Evolutionary conservation across 2,329 filamentous ascomycete species (phyloP).

Genomic region (Penicillium capsulatum): DNA sequence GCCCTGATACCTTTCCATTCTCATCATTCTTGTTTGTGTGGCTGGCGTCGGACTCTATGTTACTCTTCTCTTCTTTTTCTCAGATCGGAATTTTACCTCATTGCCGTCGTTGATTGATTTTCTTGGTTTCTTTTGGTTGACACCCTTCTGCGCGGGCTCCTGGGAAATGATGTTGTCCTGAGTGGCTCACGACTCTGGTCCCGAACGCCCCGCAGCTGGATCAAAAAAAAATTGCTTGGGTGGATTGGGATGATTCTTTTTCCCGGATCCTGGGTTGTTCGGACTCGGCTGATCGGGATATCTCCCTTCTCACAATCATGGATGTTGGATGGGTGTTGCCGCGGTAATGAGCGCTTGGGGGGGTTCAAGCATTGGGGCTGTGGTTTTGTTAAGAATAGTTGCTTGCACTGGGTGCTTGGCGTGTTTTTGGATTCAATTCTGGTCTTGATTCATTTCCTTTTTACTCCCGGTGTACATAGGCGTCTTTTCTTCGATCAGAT

Average conservation of each 20-base stretch:
- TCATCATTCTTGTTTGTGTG: constrained; percentile 23
- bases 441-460: constrained; percentile 10
- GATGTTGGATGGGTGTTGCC: constrained; percentile 8
- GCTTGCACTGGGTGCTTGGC: constrained; percentile 16
- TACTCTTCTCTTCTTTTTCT: constrained; percentile 18
- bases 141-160: constrained; percentile 1
- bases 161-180: too few species aligned
- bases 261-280: constrained; percentile 4
- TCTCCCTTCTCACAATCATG: constrained; percentile 5
- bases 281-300: constrained; percentile 1
- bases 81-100: constrained; percentile 24
- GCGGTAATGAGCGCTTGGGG: constrained; percentile 16
- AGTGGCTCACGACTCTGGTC: too few species aligned
- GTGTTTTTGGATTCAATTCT: constrained; percentile 16
- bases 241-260: constrained; percentile 2
- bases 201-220: too few species aligned
- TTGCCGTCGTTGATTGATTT: constrained; percentile 14
- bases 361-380: constrained; percentile 10
- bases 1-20: constrained; percentile 32
- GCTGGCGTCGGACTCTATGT: constrained; percentile 27
- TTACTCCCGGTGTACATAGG: constrained; percentile 10
- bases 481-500: constrained; percentile 7
- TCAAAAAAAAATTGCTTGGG: constrained; percentile 5
- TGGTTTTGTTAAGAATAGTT: constrained; percentile 16
- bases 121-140: constrained; percentile 4